Conservation (phyloP, 345 rosid genomes). For the Linum tenue region DNA sequence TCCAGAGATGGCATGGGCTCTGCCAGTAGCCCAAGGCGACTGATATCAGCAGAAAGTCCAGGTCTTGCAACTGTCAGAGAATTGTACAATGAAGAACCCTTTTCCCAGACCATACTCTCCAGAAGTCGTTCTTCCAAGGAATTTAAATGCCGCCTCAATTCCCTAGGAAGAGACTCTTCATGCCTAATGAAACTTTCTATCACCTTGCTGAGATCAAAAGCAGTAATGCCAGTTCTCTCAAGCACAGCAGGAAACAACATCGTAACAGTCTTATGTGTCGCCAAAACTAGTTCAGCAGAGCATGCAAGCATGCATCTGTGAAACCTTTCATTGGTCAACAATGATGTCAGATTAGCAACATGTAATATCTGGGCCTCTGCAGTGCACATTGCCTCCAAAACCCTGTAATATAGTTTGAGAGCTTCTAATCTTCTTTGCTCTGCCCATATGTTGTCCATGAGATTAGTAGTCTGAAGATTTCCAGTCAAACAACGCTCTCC, state of each 20-base stretch:
- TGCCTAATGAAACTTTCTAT: conserved; percentile 96
- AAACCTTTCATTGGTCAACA: conserved; percentile 89
- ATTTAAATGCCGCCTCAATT: conserved; percentile 89
- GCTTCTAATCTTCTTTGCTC: conserved; percentile 86
- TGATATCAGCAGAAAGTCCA: conserved; percentile 51
- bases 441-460: conserved; percentile 95
- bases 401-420: conserved; percentile 77
- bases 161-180: conserved; percentile 94
- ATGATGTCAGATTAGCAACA: conserved; percentile 71
- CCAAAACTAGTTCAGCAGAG: conserved; percentile 89
- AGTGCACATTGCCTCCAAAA: conserved; percentile 88
- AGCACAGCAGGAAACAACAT: conserved; percentile 95
- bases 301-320: conserved; percentile 98
- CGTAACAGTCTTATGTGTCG: conserved; percentile 87
- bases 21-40: conserved; percentile 55
- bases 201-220: conserved; percentile 98
- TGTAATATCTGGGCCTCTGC: conserved; percentile 84
- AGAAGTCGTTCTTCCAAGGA: conserved; percentile 90
- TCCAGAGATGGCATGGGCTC: conserved; percentile 87
- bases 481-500: conserved; percentile 60
- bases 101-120: conserved; percentile 99
- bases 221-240: conserved; percentile 94
- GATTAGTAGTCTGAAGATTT: conserved; percentile 54
- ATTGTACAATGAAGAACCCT: conserved; percentile 93
- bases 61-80: conserved; percentile 86